Base-by-base conservation (phyloP, 1,139 yeast genomes). In the Taiozyma sp. region DNA sequence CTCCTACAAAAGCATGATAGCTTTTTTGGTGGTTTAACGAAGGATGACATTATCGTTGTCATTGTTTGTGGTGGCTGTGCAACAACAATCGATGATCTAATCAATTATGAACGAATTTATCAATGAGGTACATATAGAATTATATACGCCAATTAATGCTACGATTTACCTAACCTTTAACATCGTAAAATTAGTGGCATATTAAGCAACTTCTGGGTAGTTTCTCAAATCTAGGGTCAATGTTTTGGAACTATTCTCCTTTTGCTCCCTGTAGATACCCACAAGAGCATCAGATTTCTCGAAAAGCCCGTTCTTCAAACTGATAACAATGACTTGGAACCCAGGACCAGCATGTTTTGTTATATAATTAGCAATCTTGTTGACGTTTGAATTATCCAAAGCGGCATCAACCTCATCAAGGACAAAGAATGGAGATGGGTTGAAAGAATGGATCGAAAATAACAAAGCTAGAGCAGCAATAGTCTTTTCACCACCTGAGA, bases 321-420 rank as follows among this genome's bases (percentile, higher is more conserved):
- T 88, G 55, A 95, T 95, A 44, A 95, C 97, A 66, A 95, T 91
- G 62, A 93, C 91, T 65, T 93, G 99, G 64, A 91, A 84, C 45
- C 81, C 78, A 1, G 90, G 86, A 27, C 90, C 86, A 2, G 96
- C 86, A 62, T 88, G 85, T 57, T 79, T 80, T 52, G 79, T 78
- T 56, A 93, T 90, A 65, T 92, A 95, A 53, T 83, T 84, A 14
- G 97, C 97, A 54, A 93, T 85, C 61, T 83, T 81, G 49, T 81
- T 81, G 27, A 95, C 97, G 65, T 93, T 93, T 19, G 91, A 83
- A 56, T 88, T 85, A 68, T 93, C 99, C 56, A 93, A 77, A 0
- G 99, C 98, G 1, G 99, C 98, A 71, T 93, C 99, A 19, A 93
- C 92, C 70, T 93, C 99, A 68, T 93, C 99, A 47, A 93, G 74